phyloP scores from a whole-genome alignment of 169 alveolate species.

The Miamiensis avidus region DNA sequence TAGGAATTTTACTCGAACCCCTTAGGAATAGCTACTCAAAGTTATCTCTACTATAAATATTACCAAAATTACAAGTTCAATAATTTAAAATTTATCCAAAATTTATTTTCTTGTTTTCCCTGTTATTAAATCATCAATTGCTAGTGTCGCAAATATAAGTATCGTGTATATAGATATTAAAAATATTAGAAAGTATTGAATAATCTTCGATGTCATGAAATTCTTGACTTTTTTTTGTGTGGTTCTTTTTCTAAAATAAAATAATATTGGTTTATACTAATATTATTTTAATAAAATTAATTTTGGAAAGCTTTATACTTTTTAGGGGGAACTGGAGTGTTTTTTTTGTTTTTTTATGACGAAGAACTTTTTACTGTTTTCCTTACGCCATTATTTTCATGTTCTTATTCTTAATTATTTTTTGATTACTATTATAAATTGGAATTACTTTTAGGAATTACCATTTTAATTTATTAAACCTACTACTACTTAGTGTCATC shows the following conservation, averaged over 20 bases:
- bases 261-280: no score
- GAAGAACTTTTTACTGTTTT: not conserved
- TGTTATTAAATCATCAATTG: not conserved
- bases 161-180: conserved; percentile 11
- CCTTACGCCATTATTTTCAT: not conserved
- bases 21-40: conserved; percentile 10
- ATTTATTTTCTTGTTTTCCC: not conserved
- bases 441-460: not conserved
- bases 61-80: conserved; percentile 27
- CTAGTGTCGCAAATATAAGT: conserved; percentile 9
- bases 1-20: conserved; percentile 9
- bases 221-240: not conserved
- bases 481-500: no score
- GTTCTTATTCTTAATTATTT: no score
- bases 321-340: not conserved
- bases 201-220: not conserved
- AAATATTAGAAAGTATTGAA: not conserved
- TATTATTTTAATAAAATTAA: no score
- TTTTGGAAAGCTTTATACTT: not conserved
- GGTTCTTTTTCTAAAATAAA: not conserved
- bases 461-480: no score
- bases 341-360: not conserved
- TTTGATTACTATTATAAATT: not conserved
- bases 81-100: not conserved
- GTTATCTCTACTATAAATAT: conserved; percentile 28